Evolutionary conservation across 495 filamentous ascomycete species (phyloP).

Genomic region (Penicillium atrosanguineum): DNA sequence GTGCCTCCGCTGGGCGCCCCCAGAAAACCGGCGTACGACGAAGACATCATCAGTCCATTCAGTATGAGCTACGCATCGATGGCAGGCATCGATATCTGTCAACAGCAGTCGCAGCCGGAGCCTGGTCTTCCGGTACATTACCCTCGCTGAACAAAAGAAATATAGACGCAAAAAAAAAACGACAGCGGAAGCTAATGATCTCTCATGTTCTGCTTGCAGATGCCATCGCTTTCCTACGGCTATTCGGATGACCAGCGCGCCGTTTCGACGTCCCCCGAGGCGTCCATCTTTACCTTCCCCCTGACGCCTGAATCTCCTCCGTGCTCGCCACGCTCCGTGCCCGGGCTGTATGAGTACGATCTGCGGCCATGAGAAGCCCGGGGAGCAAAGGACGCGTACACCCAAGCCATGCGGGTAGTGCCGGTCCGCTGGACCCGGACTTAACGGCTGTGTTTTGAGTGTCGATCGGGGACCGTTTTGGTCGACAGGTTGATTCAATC

Average conservation of each 20-base stretch:
- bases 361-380: conserved; percentile 10
- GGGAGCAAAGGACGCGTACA: neutral
- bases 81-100: conserved; percentile 69
- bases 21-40: conserved; percentile 46
- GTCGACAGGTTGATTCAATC: neutral
- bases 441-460: neutral
- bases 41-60: conserved; percentile 71
- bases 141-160: conserved; percentile 25
- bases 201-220: conserved; percentile 51
- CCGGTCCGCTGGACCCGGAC: neutral
- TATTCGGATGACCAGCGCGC: conserved; percentile 75
- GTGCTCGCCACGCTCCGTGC: conserved; percentile 33
- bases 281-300: conserved; percentile 36
- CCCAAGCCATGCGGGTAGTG: neutral
- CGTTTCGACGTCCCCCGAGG: conserved; percentile 37
- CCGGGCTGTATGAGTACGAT: conserved; percentile 27
- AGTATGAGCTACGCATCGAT: conserved; percentile 73
- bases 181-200: conserved; percentile 20
- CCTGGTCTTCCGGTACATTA: conserved; percentile 42
- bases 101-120: conserved; percentile 30
- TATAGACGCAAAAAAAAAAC: neutral
- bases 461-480: neutral
- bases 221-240: conserved; percentile 80
- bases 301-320: conserved; percentile 38
- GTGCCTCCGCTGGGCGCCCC: conserved; percentile 43